Conservation (phyloP, 257 asterid genomes). For the Solanum chilense region DNA sequence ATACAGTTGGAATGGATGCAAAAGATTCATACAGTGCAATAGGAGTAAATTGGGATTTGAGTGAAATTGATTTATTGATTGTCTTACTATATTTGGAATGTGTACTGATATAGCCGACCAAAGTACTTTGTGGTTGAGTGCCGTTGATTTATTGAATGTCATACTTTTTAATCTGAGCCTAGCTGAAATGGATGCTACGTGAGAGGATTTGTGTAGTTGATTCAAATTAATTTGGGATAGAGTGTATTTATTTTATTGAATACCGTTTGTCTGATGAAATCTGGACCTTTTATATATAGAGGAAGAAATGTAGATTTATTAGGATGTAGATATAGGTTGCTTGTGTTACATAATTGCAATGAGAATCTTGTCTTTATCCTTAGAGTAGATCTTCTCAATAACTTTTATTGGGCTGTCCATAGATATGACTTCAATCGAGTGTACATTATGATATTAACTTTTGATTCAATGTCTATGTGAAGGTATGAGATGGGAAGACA, state of each 20-base stretch:
- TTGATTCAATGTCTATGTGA: neutral
- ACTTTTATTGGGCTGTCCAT: neutral
- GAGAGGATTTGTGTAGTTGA: neutral
- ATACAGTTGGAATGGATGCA: neutral
- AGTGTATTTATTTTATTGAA: neutral
- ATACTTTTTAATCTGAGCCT: neutral
- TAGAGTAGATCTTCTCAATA: neutral
- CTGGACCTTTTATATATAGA: neutral
- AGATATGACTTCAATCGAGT: neutral
- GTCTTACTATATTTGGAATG: neutral
- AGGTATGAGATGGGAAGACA: constrained; percentile 47
- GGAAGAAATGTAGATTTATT: neutral
- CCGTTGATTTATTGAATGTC: neutral
- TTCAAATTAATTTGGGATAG: neutral
- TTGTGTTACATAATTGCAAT: neutral
- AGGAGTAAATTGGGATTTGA: neutral
- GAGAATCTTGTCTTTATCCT: neutral
- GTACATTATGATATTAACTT: neutral
- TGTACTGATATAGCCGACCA: neutral
- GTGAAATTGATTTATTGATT: neutral
- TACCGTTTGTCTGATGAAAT: neutral
- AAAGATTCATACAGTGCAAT: neutral
- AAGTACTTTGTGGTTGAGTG: neutral
- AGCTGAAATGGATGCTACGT: neutral
- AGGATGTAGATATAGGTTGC: neutral